phyloP scores from a whole-genome alignment of 2,329 filamentous ascomycete genomes.

The Pyrenochaeta sp. region DNA sequence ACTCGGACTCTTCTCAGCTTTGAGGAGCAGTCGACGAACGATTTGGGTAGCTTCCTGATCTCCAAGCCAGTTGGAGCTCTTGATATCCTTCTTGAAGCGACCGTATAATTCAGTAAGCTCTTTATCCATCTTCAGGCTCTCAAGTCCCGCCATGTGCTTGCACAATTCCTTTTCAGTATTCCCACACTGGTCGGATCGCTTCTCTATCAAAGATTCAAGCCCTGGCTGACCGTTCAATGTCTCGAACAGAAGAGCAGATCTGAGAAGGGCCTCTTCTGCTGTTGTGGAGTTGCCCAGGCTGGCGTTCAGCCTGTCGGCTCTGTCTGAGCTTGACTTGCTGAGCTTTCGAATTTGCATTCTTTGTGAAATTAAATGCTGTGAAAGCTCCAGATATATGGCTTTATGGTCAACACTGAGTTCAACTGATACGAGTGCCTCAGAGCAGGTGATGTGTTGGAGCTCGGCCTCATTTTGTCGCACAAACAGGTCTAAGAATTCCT shows the following conservation, averaged over 20 bases:
- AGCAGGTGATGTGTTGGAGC: constrained; percentile 50
- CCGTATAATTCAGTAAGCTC: constrained; percentile 21
- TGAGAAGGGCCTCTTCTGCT: constrained; percentile 64
- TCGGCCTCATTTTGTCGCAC: constrained; percentile 53
- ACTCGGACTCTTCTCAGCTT: constrained; percentile 14
- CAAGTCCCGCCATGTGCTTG: constrained; percentile 22
- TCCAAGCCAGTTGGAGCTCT: constrained; percentile 26
- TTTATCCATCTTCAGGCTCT: constrained; percentile 18
- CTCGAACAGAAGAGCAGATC: constrained; percentile 44
- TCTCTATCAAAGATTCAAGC: constrained; percentile 20
- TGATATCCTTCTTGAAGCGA: constrained; percentile 28
- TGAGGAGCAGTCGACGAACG: constrained; percentile 13
- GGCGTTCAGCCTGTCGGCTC: constrained; percentile 52
- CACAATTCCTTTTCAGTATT: constrained; percentile 20
- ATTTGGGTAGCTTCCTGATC: constrained; percentile 23
- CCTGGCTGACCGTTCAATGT: constrained; percentile 20
- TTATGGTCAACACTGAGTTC: constrained; percentile 58
- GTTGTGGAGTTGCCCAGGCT: constrained; percentile 56
- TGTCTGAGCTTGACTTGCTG: constrained; percentile 48
- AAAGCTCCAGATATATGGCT: constrained; percentile 64
- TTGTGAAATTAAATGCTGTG: constrained; percentile 61
- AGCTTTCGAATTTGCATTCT: constrained; percentile 58
- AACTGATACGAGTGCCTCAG: constrained; percentile 56
- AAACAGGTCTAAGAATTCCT: constrained; percentile 64
- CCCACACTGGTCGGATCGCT: constrained; percentile 21